Base-by-base conservation (phyloP, 164 flowering plant species). In the Berberis thunbergii region DNA sequence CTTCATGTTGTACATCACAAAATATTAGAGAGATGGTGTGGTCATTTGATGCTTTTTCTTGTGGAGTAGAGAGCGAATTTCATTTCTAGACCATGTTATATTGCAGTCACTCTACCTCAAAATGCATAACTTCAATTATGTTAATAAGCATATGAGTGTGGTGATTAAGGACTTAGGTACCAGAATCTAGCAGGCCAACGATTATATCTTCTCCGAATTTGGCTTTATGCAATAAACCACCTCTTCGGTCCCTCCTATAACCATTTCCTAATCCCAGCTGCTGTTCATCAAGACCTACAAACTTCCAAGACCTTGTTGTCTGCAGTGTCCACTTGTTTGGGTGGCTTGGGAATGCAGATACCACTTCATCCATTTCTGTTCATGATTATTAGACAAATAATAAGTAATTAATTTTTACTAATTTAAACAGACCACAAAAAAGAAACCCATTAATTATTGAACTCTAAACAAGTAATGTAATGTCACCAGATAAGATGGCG, bases 291-390 rank as follows among this genome's bases (percentile, higher is more conserved):
- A 80, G 45, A 5, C 84, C 92, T 48, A 80, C 43, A 70, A 91
- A 87, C 43, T 81, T 80, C 98, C 98, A 89, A 54, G 98, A 86
- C 77, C 98, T 87, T 50, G 96, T 91, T 1, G 98, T 92, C 4
- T 86, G 92, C 56, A 80, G n/a, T n/a, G 75, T 41, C 62, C 80
- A 85, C 64, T 67, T 74, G 26, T 54, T 66, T 39, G 80, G 75
- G 10, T 75, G 58, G 77, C 89, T 86, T 26, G 60, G 72, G 43
- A 64, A 69, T 41, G 79, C 85, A 1, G 88, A 80, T 0, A 83
- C 80, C 72, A 92, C 98, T 44, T 76, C 92, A 3, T 86, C 90
- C 75, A 67, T 55, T 48, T 78, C 98, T 91, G 82, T 60, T 26
- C 26, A 26, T 26, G 26, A 26, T 26, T 26, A 26, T 26, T 26